Evolutionary conservation across 2,329 filamentous ascomycete species (phyloP).

Genomic region (Fusarium illudens): DNA sequence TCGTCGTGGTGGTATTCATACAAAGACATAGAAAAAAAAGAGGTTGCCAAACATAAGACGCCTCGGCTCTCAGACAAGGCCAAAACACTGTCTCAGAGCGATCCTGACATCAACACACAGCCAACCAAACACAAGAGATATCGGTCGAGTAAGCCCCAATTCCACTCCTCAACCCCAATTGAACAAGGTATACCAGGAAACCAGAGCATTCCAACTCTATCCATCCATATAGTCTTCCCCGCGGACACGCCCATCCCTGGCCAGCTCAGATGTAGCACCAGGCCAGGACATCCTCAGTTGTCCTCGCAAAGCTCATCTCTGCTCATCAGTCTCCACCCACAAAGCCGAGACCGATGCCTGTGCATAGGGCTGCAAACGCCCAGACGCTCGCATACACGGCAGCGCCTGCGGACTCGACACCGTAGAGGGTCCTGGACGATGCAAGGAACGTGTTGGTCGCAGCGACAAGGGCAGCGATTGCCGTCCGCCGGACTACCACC

Average conservation of each 20-base stretch:
- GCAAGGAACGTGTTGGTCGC: conserved; percentile 69
- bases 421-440: conserved; percentile 71
- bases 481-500: conserved; percentile 71
- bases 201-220: conserved; percentile 26
- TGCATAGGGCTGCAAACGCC: conserved; percentile 69
- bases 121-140: neutral
- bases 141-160: neutral
- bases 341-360: conserved; percentile 63
- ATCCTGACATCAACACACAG: conserved; percentile 7
- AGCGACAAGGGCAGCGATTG: conserved; percentile 65
- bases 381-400: conserved; percentile 77
- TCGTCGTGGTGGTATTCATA: conserved; percentile 10
- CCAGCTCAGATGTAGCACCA: conserved; percentile 7
- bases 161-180: conserved; percentile 19
- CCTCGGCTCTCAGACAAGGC: neutral
- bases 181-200: conserved; percentile 16
- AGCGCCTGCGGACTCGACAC: conserved; percentile 75
- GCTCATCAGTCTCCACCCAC: conserved; percentile 55
- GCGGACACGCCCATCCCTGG: conserved; percentile 16
- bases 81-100: neutral
- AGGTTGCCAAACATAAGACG: conserved; percentile 1
- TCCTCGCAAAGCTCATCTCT: conserved; percentile 25
- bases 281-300: neutral
- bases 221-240: conserved; percentile 10
- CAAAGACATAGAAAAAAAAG: conserved; percentile 13